Conservation (phyloP, 129 eudicot species). For the Pulicaria dysenterica region DNA sequence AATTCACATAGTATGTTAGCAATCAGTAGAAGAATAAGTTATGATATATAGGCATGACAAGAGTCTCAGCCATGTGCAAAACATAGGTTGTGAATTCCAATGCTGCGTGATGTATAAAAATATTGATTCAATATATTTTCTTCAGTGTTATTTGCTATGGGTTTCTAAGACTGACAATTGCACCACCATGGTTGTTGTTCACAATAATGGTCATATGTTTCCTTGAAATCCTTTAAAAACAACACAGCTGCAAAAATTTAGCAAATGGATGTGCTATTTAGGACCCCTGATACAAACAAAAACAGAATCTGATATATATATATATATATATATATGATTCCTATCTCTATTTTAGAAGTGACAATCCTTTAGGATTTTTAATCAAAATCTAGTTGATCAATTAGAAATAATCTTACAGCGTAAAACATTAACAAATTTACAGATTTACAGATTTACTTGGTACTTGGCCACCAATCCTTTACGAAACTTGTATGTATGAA, state of each 20-base stretch:
- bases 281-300: slow-evolving; percentile 9
- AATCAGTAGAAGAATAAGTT: no score
- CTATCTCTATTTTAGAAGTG: slow-evolving; percentile 69
- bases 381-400: no score
- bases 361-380: slow-evolving; percentile 60
- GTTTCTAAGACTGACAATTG: slow-evolving; percentile 90
- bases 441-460: slow-evolving; percentile 60
- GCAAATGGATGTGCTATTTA: not conserved
- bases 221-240: slow-evolving; percentile 56
- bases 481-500: slow-evolving; percentile 89
- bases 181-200: slow-evolving; percentile 94
- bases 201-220: slow-evolving; percentile 71
- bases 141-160: slow-evolving; percentile 71
- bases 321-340: no score
- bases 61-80: no score
- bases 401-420: no score
- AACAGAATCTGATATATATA: not conserved
- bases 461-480: slow-evolving; percentile 75
- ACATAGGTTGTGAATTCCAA: no score
- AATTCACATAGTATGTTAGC: no score
- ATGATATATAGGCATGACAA: no score
- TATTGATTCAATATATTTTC: no score
- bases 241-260: slow-evolving; percentile 17
- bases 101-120: no score
- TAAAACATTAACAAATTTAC: not conserved